Percentiles rank a stretch among this genome's conserved stretches.
Evolutionary conservation across 2,329 filamentous ascomycete species (phyloP).

Genomic region (Lizonia empirigonia): DNA sequence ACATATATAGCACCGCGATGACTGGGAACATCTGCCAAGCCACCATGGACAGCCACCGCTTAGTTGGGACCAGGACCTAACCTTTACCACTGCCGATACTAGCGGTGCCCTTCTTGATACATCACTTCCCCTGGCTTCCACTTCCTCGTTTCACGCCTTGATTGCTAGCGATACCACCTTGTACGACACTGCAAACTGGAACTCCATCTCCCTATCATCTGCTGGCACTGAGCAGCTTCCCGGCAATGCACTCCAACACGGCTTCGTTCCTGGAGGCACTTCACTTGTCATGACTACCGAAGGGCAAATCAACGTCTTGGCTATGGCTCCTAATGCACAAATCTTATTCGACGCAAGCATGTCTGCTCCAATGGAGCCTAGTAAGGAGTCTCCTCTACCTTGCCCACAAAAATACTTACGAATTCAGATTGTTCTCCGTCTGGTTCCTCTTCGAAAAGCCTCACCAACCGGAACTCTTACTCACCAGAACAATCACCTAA

Average conservation of each 20-base stretch:
- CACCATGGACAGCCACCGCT: conserved; percentile 33
- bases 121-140: conserved; percentile 29
- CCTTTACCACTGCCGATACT: conserved; percentile 33
- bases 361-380: conserved; percentile 33
- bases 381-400: conserved; percentile 16
- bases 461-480: conserved; percentile 30
- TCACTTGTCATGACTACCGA: conserved; percentile 20
- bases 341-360: conserved; percentile 23
- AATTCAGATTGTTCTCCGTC: conserved; percentile 32
- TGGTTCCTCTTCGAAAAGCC: conserved; percentile 35
- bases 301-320: conserved; percentile 20
- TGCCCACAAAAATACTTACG: conserved; percentile 16
- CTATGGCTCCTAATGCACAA: conserved; percentile 26
- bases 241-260: conserved; percentile 25
- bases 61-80: conserved; percentile 38
- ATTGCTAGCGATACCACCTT: conserved; percentile 27
- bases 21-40: conserved; percentile 25
- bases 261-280: conserved; percentile 22
- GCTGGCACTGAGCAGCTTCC: conserved; percentile 25
- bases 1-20: conserved; percentile 26
- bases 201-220: conserved; percentile 27
- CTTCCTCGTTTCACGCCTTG: conserved; percentile 29
- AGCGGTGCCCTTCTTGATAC: conserved; percentile 26
- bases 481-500: conserved; percentile 34
- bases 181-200: conserved; percentile 33